phyloP scores from a whole-genome alignment of 495 filamentous ascomycete species.

The Penicillium crystallinum region DNA sequence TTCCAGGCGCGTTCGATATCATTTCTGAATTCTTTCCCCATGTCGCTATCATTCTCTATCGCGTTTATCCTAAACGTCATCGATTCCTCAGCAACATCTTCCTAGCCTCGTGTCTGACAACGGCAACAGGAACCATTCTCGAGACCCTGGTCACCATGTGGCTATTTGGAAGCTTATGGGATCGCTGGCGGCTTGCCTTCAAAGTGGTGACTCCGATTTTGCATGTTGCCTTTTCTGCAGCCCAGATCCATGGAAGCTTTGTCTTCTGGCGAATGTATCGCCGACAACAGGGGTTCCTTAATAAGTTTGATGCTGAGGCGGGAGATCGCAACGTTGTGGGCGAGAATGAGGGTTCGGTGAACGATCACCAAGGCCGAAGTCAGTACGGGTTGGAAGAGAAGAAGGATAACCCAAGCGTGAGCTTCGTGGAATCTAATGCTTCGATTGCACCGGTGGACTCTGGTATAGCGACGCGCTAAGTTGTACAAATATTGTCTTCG shows the following conservation, averaged over 20 bases:
- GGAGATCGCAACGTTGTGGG: not conserved
- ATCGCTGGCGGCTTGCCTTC: conserved; percentile 42
- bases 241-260: conserved; percentile 41
- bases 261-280: conserved; percentile 42
- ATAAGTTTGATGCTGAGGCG: conserved; percentile 4
- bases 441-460: too few species aligned
- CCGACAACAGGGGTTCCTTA: conserved; percentile 24
- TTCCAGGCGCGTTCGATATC: conserved; percentile 44
- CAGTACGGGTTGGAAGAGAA: not conserved
- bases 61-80: conserved; percentile 36
- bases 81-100: conserved; percentile 41
- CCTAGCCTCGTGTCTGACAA: conserved; percentile 32
- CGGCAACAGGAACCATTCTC: conserved; percentile 34
- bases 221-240: conserved; percentile 40
- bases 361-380: not conserved
- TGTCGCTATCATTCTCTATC: conserved; percentile 46
- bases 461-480: too few species aligned
- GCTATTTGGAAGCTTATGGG: conserved; percentile 44
- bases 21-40: conserved; percentile 48
- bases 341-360: not conserved
- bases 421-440: too few species aligned
- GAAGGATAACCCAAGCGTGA: too few species aligned
- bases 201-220: conserved; percentile 45
- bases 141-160: conserved; percentile 48
- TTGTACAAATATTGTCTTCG: too few species aligned